These are phyloP conservation scores for Botrytis byssoidea DNA, from an alignment of 2,329 filamentous ascomycete species.

Conservation along the genomic window DNA sequence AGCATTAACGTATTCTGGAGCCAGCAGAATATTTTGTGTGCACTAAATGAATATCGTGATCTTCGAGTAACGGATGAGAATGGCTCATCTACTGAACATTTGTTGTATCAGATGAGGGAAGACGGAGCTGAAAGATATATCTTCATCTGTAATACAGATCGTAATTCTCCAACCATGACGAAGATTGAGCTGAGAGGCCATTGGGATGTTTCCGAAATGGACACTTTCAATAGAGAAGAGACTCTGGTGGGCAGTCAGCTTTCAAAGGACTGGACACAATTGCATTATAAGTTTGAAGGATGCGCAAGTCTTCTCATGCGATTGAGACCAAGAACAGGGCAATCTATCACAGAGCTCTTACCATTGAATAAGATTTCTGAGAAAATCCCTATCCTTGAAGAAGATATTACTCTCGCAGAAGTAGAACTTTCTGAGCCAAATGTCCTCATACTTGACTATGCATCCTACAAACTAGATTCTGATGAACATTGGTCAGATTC, in stretches of 20 bases:
- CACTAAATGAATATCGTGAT: constrained; percentile 32
- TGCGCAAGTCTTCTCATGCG: constrained; percentile 37
- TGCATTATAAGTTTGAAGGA: constrained; percentile 36
- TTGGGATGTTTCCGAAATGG: constrained; percentile 36
- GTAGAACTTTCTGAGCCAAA: constrained; percentile 37
- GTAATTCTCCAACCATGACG: constrained; percentile 28
- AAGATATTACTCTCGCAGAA: constrained; percentile 14
- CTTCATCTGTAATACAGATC: constrained; percentile 39
- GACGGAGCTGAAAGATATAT: constrained; percentile 36
- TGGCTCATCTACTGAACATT: constrained; percentile 21
- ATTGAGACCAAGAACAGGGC: constrained; percentile 23
- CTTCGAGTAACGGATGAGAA: constrained; percentile 27
- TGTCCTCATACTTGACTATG: constrained; percentile 39
- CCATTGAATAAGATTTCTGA: neutral
- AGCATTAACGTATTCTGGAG: constrained; percentile 30
- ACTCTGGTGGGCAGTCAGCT: constrained; percentile 12
- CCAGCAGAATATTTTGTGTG: constrained; percentile 28
- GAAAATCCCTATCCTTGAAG: constrained; percentile 15
- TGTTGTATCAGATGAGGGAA: constrained; percentile 39
- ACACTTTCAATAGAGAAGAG: constrained; percentile 35
- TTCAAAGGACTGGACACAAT: constrained; percentile 31
- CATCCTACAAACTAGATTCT: constrained; percentile 32
- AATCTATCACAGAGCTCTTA: neutral
- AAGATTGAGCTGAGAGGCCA: constrained; percentile 32
- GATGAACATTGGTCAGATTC: constrained; percentile 27